phyloP scores from a whole-genome alignment of 2,329 filamentous ascomycete genomes.

The Trichoderma koningiopsis region DNA sequence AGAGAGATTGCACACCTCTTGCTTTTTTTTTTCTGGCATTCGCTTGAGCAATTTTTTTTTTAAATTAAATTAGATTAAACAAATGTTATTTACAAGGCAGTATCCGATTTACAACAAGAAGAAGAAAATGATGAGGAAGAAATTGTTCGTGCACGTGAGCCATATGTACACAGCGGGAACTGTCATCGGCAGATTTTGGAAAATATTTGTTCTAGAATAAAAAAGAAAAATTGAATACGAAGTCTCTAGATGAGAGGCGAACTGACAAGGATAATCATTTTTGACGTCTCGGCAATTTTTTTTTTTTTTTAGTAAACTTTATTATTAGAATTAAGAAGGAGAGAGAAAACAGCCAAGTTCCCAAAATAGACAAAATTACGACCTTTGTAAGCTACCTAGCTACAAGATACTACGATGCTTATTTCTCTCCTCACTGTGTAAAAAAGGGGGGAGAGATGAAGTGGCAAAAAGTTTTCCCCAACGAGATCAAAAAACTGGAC shows the following conservation, averaged over 20 bases:
- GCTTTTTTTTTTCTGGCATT: not conserved
- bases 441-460: not conserved
- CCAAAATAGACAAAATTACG: not conserved
- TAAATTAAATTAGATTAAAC: not conserved
- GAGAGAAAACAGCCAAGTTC: not conserved
- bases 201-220: not conserved
- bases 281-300: not conserved
- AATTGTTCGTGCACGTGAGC: not conserved
- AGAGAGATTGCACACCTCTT: not conserved
- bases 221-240: not conserved
- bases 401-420: too few relatives aligned
- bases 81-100: too few relatives aligned
- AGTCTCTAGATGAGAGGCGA: not conserved
- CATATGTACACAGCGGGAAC: not conserved
- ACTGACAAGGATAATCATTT: not conserved
- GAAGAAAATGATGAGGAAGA: not conserved
- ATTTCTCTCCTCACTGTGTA: not conserved
- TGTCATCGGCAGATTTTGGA: not conserved
- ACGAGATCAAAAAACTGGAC: conserved; percentile 16
- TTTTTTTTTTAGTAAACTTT: too few relatives aligned
- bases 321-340: too few relatives aligned
- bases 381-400: too few relatives aligned
- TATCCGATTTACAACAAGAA: not conserved
- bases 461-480: not conserved
- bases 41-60: not conserved